Conservation (phyloP, 352 stramenopile species). For the Pythium graminicola region DNA sequence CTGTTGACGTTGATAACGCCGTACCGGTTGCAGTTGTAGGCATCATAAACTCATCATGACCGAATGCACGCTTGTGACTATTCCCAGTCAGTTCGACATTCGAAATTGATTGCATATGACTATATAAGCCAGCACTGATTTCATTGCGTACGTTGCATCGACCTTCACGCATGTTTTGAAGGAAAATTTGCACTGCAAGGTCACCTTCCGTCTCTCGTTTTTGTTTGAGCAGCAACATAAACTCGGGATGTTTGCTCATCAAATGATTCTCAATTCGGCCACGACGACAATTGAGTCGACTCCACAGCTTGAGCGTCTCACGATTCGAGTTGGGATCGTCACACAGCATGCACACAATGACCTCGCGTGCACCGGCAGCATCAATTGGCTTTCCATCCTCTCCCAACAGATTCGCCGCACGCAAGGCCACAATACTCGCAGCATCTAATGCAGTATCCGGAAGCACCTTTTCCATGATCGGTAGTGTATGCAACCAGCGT, state of each 20-base stretch:
- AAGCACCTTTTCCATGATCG: constrained; percentile 66
- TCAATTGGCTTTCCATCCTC: constrained; percentile 19
- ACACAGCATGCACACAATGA: constrained; percentile 76
- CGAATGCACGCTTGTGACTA: constrained; percentile 28
- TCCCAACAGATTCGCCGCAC: constrained; percentile 16
- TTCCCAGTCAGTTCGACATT: constrained; percentile 2
- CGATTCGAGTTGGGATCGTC: constrained; percentile 53
- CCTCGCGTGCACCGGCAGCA: constrained; percentile 30
- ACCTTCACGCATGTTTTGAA: constrained; percentile 68
- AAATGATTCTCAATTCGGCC: constrained; percentile 76
- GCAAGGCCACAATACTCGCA: constrained; percentile 28
- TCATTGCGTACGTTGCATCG: constrained; percentile 62
- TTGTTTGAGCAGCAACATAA: constrained; percentile 71
- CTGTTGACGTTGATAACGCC: not conserved
- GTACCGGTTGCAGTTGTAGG: not conserved
- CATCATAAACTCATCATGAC: constrained; percentile 29
- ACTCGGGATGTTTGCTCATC: constrained; percentile 74
- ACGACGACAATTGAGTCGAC: constrained; percentile 60
- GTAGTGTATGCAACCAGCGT: constrained; percentile 69
- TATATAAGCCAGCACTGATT: constrained; percentile 57
- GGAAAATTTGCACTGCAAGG: constrained; percentile 63
- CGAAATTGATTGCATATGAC: constrained; percentile 30
- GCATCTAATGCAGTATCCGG: constrained; percentile 29
- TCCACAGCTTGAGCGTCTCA: constrained; percentile 67
- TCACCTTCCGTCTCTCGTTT: constrained; percentile 71